Evolutionary conservation across 208 protist species (phyloP).

Genomic region (Crithidia thermophila): DNA sequence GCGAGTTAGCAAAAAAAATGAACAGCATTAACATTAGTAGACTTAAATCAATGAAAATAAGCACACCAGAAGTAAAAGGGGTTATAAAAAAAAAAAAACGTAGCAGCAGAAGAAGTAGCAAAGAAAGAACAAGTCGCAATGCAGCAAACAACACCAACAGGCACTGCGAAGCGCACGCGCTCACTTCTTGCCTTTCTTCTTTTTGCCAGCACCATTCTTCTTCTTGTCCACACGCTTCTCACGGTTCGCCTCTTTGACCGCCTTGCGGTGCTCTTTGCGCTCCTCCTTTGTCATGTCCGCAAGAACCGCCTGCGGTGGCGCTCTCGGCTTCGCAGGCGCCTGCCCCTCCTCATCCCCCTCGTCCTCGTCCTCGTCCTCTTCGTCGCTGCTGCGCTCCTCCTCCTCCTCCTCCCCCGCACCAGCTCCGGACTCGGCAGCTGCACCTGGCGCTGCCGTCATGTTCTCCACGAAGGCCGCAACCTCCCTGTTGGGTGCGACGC

Average conservation of each 20-base stretch:
- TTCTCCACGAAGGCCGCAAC: slow-evolving; percentile 65
- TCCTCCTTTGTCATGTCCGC: slow-evolving; percentile 88
- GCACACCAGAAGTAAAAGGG: too few species aligned
- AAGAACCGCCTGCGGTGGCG: slow-evolving; percentile 36
- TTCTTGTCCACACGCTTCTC: slow-evolving; percentile 80
- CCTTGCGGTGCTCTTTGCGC: slow-evolving; percentile 73
- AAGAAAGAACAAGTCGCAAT: neutral
- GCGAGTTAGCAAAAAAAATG: too few species aligned
- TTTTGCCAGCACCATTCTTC: slow-evolving; percentile 52
- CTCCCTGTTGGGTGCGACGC: slow-evolving; percentile 59
- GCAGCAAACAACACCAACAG: neutral
- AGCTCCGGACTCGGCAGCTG: slow-evolving; percentile 4
- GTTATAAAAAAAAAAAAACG: too few species aligned
- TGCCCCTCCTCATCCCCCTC: slow-evolving; percentile 23
- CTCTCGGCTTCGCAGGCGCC: slow-evolving; percentile 1
- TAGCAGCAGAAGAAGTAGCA: too few species aligned
- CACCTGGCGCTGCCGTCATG: slow-evolving; percentile 44
- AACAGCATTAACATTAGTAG: too few species aligned
- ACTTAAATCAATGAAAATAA: too few species aligned
- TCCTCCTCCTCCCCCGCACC: slow-evolving; percentile 4
- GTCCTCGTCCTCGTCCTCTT: slow-evolving; percentile 27
- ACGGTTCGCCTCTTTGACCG: slow-evolving; percentile 82
- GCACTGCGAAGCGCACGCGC: neutral
- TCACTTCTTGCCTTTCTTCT: slow-evolving; percentile 40
- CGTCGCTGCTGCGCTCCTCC: slow-evolving; percentile 16